Evolutionary conservation across 148 eudicot genomes (phyloP), one percentile per base, ranked within the genome.

Genomic region (Talinum fruticosum): DNA sequence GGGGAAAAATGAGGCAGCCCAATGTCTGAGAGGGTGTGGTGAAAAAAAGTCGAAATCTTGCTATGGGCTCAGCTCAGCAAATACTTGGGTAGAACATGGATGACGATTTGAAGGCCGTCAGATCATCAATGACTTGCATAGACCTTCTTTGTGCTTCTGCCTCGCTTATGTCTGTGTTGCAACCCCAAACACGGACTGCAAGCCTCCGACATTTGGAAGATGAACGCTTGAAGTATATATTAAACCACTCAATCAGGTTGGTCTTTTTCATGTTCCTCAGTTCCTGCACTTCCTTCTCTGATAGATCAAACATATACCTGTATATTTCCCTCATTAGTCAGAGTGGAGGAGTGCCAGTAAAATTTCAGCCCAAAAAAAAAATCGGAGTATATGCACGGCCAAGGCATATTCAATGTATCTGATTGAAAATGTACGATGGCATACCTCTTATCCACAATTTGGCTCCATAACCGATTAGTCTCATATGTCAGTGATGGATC

Each of bases 261-360:
- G 66, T 71, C 84, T 92, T 94, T 30, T 82, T 74, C 33, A 90
- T 86, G 69, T 79, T 75, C 54, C 79, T 86, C 61, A 92, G 79
- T 69, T 86, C 89, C 74, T 82, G 81, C 76, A 90, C 97, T 83
- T 92, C 98, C 81, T 88, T 94, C 80, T 86, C 90, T 28, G 90
- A 83, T 72, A 86, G 73, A 85, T 94, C 97, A 82, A 94, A 94
- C 90, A 90, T 89, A 81, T 90, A 94, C 90, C 98, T 94, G 87
- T 75, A 84, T 67, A 77, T 35, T 53, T 47, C 66, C 69, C 32
- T 62, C 38, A 28, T 16, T 10, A 26, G 44, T 62, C 54, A 30
- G 34, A 65, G 61, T 44, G 53, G 62, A 57, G 14, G 69, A 26
- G 59, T 8, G 3, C 28, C 33, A 4, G 71, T 18, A 33, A 5